Percentiles rank a stretch among this genome's conserved stretches.
These are phyloP conservation scores for Umbelopsis sp. DNA, from an alignment of 192 early-diverging fungal species.

Conservation along the genomic window DNA sequence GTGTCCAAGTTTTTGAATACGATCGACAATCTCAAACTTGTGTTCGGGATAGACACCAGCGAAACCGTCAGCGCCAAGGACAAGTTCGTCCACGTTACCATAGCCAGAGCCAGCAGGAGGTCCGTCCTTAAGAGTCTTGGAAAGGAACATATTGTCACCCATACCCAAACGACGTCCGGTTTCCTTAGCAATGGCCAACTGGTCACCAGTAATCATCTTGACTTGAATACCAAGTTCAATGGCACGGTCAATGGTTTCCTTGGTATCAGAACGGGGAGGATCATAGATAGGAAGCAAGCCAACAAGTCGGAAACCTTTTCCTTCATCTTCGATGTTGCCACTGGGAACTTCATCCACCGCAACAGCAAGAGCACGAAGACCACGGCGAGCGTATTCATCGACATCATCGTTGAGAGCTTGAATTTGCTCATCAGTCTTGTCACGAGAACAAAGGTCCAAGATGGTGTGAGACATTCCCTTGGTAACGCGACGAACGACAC, in stretches of 20 bases:
- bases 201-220: constrained; percentile 96
- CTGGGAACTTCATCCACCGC: constrained; percentile 69
- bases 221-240: constrained; percentile 75
- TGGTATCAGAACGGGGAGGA: constrained; percentile 79
- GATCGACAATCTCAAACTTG: constrained; percentile 73
- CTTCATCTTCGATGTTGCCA: constrained; percentile 62
- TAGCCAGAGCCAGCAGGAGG: constrained; percentile 63
- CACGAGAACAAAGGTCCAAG: constrained; percentile 69
- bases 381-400: constrained; percentile 67
- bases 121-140: constrained; percentile 63
- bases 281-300: constrained; percentile 77
- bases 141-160: constrained; percentile 74
- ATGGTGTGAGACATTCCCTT: constrained; percentile 81
- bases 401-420: constrained; percentile 58
- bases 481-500: constrained; percentile 66
- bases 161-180: constrained; percentile 70
- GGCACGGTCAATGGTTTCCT: constrained; percentile 77
- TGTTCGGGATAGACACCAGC: constrained; percentile 69
- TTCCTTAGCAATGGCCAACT: constrained; percentile 77
- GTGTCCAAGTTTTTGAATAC: constrained; percentile 65
- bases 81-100: constrained; percentile 59
- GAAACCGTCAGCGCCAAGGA: constrained; percentile 68
- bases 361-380: constrained; percentile 77
- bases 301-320: constrained; percentile 67
- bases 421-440: constrained; percentile 63